Evolutionary conservation across 768 basidiomycete genomes (phyloP), one percentile per base, ranked within the genome.

Genomic region (Russula ochroleuca): DNA sequence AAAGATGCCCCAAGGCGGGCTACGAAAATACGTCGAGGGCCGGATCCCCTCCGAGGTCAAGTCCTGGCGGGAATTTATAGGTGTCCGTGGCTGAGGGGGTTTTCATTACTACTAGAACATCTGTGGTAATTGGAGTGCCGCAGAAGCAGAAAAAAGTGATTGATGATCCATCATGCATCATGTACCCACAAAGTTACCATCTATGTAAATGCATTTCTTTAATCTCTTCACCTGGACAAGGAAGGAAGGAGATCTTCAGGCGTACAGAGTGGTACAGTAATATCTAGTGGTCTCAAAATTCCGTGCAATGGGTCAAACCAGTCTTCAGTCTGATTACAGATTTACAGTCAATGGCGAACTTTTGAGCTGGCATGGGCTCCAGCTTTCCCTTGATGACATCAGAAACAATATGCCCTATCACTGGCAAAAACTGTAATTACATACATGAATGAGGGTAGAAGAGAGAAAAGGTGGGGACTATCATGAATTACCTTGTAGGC

Each of bases 11-110:
- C 76, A 83, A 66, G 90, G 94, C 65, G 91, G 86, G 41, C 76
- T 95, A 71, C 76, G 81, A 67, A 81, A 81, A 25, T 99, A 98
- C 73, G 78, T 79, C 35, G 94, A 98, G 75, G 96, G 94, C 21
- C 85, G 80, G 38, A 88, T 96, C 68, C 96, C 96, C 37, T 80
- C 87, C 1, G 96, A 98, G 74, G 94, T 99, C 70, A 83, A 82
- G 69, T 92, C 92, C 37, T 98, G 95, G 95, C 78, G 83, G 62
- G 91, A 95, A 74, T 98, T 92, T 73, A 84, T 94, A 49, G 92
- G 92, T 15, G 77, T 77, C 65, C 81, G 81, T 57, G 88, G 85
- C 41, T 92, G 69, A 80, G 65, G 33, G 6, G 41, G 19, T 11
- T 37, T 37, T 57, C 54, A 21, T 28, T 31, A 13, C 31, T 28